Base-by-base conservation (phyloP, 306 rosid species). In the Quercus variabilis region DNA sequence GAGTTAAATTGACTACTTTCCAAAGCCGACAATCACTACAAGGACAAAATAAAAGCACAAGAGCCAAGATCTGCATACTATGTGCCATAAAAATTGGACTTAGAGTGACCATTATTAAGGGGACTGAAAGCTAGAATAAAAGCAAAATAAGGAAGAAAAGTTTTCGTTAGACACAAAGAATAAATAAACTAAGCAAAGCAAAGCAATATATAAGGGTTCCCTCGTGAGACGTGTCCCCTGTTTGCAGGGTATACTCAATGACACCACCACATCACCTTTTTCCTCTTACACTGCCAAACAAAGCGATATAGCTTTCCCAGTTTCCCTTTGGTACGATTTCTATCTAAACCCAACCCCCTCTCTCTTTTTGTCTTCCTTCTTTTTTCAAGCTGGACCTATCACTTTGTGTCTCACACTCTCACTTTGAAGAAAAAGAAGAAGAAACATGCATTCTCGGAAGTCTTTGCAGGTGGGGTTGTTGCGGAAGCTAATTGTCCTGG, bases 161-260 rank as follows among this genome's bases (percentile, higher is more conserved):
- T 77, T 78, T 80, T 86, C 90, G 93, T 86, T 86, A 87, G 89
- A 52, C 89, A 85, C 86, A 88, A 75, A 86, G 82, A 88, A 86
- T 79, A 82, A 74, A 68, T 63, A 74, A 64, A 79, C 59, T 72
- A 67, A 79, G 54, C 26, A 33, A 81, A 21, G 77, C 56, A 58
- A 55, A 73, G 69, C 46, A 41, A 41, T 41, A 41, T 8, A 76
- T 21, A 69, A 76, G 83, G 26, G 76, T 71, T 12, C 56, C 65
- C 92, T 91, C 90, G 93, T 87, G 70, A 65, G 73, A 81, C 60
- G 96, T 82, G 97, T 76, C 89, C 90, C 91, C 46, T 90, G 86
- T 90, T 87, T 89, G 89, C 92, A 80, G 88, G 85, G 80, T 80
- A 78, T 74, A 79, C 90, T 82, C 88, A 76, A 86, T 90, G 68